phyloP scores from a whole-genome alignment of 495 filamentous ascomycete genomes.

The Penicillium paradoxum region DNA sequence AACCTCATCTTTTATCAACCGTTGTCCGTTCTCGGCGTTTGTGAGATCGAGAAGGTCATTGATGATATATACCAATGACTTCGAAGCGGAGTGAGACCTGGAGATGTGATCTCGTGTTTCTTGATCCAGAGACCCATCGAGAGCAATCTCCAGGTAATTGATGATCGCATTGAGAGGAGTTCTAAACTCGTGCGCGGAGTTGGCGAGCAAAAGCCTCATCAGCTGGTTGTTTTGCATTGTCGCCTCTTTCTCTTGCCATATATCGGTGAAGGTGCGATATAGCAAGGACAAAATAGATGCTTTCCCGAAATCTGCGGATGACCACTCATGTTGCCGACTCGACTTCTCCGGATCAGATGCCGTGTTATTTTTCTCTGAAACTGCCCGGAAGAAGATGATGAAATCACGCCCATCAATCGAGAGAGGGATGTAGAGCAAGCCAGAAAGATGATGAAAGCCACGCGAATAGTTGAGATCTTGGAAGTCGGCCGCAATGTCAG shows the following conservation, averaged over 20 bases:
- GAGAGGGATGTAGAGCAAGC: slow-evolving; percentile 72
- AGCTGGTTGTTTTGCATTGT: slow-evolving; percentile 74
- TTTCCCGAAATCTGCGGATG: slow-evolving; percentile 59
- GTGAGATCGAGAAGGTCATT: slow-evolving; percentile 89
- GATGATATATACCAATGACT: slow-evolving; percentile 87
- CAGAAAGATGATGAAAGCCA: slow-evolving; percentile 69
- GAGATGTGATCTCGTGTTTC: slow-evolving; percentile 83
- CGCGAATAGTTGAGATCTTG: slow-evolving; percentile 72
- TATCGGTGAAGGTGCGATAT: slow-evolving; percentile 80
- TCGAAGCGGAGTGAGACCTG: slow-evolving; percentile 83
- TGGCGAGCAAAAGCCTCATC: slow-evolving; percentile 71
- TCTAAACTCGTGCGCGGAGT: slow-evolving; percentile 87
- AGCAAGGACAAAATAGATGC: slow-evolving; percentile 81
- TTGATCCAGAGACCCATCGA: slow-evolving; percentile 71
- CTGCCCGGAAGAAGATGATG: slow-evolving; percentile 71
- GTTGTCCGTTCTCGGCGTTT: slow-evolving; percentile 74
- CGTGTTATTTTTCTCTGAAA: background rate
- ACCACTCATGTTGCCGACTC: slow-evolving; percentile 26
- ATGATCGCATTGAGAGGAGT: slow-evolving; percentile 92
- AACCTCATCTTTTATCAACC: slow-evolving; percentile 70
- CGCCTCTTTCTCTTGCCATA: slow-evolving; percentile 85
- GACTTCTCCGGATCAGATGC: background rate
- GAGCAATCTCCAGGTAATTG: slow-evolving; percentile 86
- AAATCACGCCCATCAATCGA: slow-evolving; percentile 71
- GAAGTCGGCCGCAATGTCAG: slow-evolving; percentile 69